Base-by-base conservation (phyloP, 164 flowering plant genomes). In the Euptelea pleiosperma region DNA sequence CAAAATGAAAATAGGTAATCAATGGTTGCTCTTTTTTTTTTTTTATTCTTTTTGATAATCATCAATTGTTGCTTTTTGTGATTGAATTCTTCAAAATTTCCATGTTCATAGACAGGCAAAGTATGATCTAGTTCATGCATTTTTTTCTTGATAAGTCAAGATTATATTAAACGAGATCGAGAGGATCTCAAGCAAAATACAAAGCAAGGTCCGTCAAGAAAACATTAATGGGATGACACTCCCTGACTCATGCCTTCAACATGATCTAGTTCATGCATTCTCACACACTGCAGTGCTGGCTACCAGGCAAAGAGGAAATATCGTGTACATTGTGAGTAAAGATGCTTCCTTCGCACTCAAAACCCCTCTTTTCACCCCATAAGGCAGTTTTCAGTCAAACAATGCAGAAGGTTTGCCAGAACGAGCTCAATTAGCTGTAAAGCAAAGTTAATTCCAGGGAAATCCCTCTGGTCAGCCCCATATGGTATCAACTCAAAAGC, bases 381-480 rank as follows among this genome's bases (percentile, higher is more conserved):
- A 7, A 0, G 74, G 72, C 11, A 74, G 39, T 29, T 52, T 40
- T 75, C 78, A 74, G 40, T 74, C 62, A 74, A 74, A 52, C 55
- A 51, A 46, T 60, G 67, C 2, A 74, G 45, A 4, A 74, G 54
- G 21, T 61, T 64, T 4, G 75, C 75, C 11, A 74, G 58, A 6
- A 30, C 52, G 0, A 74, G 67, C 47, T 70, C 64, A 6, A 70
- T 42, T 16, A 29, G 80, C 56, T 12, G 65, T 45, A 4, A 53
- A 59, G 71, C 33, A 76, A 60, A 5, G 57, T 60, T 4, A 9
- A 73, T 45, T 3, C 77, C 77, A 4, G 77, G 77, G 46, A 77
- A 76, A 6, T 67, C 63, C 58, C 80, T 70, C 37, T 75, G 65
- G 25, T 75, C 73, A 11, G 66, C 57, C 3, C 77, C 80, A 45